Base-by-base conservation (phyloP, 2,329 filamentous ascomycete species). In the Penicillium corylophilum region DNA sequence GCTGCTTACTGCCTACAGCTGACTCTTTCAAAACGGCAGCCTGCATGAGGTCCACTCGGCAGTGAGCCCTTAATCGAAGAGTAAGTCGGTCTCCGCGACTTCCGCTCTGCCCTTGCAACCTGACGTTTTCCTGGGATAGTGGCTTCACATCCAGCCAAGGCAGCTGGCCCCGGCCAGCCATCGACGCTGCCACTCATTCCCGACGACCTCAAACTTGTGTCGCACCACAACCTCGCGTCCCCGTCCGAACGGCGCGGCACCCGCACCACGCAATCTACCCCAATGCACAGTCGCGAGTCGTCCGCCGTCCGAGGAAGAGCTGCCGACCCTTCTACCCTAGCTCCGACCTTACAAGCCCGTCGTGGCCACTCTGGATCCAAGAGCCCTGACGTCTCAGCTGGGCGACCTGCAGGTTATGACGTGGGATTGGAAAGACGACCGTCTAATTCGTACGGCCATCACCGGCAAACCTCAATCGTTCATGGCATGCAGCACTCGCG, bases 391-490 rank as follows among this genome's bases (percentile, higher is more conserved):
- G 64, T 72, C 6, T 61, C 64, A 36, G 51, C 64, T 46, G 63
- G 54, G 42, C 71, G 73, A 23, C 67, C 71, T 35, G 54, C 64
- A 56, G 67, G 64, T 56, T 68, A 74, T 51, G 71, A 74, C 60
- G 67, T 59, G 41, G 63, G 62, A 49, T 59, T 74, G 52, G 74
- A 77, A 63, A 66, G 73, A 54, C 64, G 70, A 47, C 71, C 73
- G 31, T 76, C 72, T 6, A 74, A 73, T 53, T 81, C 79, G 15
- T 87, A 97, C 78, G 90, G 89, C 53, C 92, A 99, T 71, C 91
- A 97, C 74, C 87, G 94, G 49, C 91, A 99, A 76, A 95, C 93
- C 0, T 97, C 93, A 44, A 96, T 97, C 63, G 92, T 97, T 51
- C 90, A 97, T 83, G 93, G 94, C 48, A 72, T 95, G 61, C 92